These are phyloP conservation scores for Hericium rajendrae DNA, from an alignment of 768 basidiomycete species.

Conservation along the genomic window DNA sequence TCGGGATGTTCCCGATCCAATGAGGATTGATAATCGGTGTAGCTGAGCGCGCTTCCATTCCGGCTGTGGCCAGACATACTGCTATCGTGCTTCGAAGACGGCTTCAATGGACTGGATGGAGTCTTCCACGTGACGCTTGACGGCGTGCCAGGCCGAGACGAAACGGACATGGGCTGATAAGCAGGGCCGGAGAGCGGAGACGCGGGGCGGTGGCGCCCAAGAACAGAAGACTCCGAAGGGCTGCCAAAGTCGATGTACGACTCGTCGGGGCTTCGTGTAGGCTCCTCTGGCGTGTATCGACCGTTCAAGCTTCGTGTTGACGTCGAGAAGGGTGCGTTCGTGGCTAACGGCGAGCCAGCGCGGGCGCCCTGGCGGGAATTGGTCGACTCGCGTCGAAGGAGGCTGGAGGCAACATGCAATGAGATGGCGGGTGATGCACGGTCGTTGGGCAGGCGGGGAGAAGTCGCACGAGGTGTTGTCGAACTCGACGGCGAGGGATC, in stretches of 20 bases:
- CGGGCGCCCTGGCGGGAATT: constrained; percentile 34
- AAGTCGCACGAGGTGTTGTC: constrained; percentile 69
- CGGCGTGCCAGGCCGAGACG: constrained; percentile 48
- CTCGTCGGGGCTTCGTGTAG: constrained; percentile 15
- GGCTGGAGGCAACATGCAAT: constrained; percentile 27
- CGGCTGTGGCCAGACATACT: constrained; percentile 35
- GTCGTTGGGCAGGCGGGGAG: constrained; percentile 37
- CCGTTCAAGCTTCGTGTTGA: constrained; percentile 51
- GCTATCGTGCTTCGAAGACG: constrained; percentile 12
- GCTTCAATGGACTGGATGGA: constrained; percentile 19
- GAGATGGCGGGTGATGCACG: constrained; percentile 24
- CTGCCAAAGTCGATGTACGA: constrained; percentile 12
- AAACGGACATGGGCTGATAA: constrained; percentile 51
- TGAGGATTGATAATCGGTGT: constrained; percentile 3
- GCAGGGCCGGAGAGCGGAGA: constrained; percentile 57
- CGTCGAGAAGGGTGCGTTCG: constrained; percentile 25
- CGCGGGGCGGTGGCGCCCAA: constrained; percentile 53
- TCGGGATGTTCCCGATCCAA: constrained; percentile 19
- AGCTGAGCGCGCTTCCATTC: constrained; percentile 45
- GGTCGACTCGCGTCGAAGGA: constrained; percentile 46
- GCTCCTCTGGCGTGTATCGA: constrained; percentile 52
- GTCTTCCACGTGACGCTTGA: constrained; percentile 70
- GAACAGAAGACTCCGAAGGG: constrained; percentile 35
- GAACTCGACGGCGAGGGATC: constrained; percentile 64
- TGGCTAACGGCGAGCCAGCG: constrained; percentile 37